A percentile compares a stretch with the other conserved stretches of the same genome.
Evolutionary conservation across 345 rosid genomes (phyloP).

Genomic region (Linum usitatissimum): DNA sequence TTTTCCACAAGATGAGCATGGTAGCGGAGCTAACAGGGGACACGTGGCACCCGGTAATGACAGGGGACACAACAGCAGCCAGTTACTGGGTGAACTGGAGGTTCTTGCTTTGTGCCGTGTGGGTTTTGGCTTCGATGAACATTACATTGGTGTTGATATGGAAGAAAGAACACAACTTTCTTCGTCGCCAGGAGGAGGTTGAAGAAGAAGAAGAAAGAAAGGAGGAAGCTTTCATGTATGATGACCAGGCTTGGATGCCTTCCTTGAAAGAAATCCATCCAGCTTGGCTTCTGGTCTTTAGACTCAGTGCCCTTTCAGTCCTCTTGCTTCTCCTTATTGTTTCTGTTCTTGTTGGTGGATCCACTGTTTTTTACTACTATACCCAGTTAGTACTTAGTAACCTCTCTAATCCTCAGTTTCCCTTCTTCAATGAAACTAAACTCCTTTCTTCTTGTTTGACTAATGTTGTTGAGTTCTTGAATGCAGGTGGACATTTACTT

Average conservation of each 20-base stretch:
- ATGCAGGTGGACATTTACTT: conserved; percentile 81
- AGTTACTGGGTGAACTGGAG: conserved; percentile 94
- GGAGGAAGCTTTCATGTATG: conserved; percentile 35
- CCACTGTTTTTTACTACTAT: conserved; percentile 78
- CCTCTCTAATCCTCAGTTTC: background rate
- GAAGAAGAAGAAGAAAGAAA: conserved; percentile 29
- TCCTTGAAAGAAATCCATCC: conserved; percentile 77
- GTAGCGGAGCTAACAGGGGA: conserved; percentile 28
- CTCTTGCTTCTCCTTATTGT: conserved; percentile 43
- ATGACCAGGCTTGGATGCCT: conserved; percentile 79
- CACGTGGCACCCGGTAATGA: conserved; percentile 61
- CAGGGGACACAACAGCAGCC: conserved; percentile 44
- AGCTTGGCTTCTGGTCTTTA: conserved; percentile 79
- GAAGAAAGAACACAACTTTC: conserved; percentile 39
- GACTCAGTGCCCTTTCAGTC: conserved; percentile 53
- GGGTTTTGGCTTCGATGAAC: conserved; percentile 32
- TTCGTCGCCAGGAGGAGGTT: conserved; percentile 11
- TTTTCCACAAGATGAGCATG: conserved; percentile 25
- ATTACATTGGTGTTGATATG: conserved; percentile 43
- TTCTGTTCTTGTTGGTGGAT: conserved; percentile 47
- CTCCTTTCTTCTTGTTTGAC: background rate
- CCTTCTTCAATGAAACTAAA: background rate
- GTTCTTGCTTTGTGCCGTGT: conserved; percentile 55
- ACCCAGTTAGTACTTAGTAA: conserved; percentile 57
- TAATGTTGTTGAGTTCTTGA: conserved; percentile 16